Base-by-base conservation (phyloP, 371 early-diverging fungal species). In the Mortierella sp. region DNA sequence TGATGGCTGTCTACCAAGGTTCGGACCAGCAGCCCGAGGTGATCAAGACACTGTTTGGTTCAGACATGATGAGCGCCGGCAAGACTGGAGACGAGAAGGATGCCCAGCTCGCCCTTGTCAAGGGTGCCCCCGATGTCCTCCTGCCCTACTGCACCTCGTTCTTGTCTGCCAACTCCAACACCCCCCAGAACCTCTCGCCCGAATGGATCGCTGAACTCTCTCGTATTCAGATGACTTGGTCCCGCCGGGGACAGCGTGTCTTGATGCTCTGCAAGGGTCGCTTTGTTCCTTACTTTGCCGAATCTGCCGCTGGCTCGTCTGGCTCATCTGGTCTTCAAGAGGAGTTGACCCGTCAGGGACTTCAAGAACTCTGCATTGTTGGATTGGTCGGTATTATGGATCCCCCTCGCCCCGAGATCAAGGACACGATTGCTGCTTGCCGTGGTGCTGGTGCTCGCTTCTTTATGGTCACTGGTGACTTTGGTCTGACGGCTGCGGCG, bases 61-160 rank as follows among this genome's bases (percentile, higher is more conserved):
- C 48, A n/a, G 29, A 48, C 16, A 82, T 82, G 75, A 66, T 55
- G 43, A 64, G 34, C 34, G 64, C 65, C 24, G 52, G 41, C 37
- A 70, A 77, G 11, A 73, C 65, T 16, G 22, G 78, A 9, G 71
- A 63, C 58, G 79, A 78, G 47, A 79, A 79, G 39, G 67, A 68
- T 44, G 41, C 66, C 34, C 50, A 61, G 50, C 80, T 88, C 10
- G 61, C 92, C 43, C 81, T 91, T 44, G 88, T 94, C 80, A 94
- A 95, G 80, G 95, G 95, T 64, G 96, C 95, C 29, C 96, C 95
- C 48, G 96, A 96, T 80, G 86, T 91, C 22, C 86, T 97, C 55
- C 48, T 93, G 45, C 87, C 78, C 4, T 74, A 76, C 47, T 92
- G 93, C 78, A 79, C 88, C 2, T 73, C 65, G 2, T 84, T 88